These are phyloP conservation scores for Mycocentrospora acerina DNA, from an alignment of 2,329 filamentous ascomycete genomes.

Conservation along the genomic window DNA sequence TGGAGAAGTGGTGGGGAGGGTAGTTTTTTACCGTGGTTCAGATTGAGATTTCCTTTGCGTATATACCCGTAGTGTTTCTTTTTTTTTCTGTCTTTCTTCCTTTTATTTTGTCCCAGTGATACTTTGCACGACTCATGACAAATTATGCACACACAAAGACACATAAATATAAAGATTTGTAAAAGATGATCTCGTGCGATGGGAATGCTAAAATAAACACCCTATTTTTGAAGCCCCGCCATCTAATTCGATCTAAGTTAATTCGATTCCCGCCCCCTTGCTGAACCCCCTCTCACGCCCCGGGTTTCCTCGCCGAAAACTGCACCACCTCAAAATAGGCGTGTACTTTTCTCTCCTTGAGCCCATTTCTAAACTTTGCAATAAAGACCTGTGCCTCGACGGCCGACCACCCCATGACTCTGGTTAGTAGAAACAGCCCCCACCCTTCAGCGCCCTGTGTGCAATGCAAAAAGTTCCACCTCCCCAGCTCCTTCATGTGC, in stretches of 20 bases:
- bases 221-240: too few relatives aligned
- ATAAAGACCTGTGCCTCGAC: conserved; percentile 50
- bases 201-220: too few relatives aligned
- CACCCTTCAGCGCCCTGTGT: conserved; percentile 30
- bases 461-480: conserved; percentile 34
- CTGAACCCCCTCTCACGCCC: too few relatives aligned
- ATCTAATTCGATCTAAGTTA: too few relatives aligned
- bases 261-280: too few relatives aligned
- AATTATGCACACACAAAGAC: too few relatives aligned
- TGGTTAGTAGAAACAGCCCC: conserved; percentile 30
- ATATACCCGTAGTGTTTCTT: conserved; percentile 5
- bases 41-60: conserved; percentile 18
- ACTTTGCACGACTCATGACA: too few relatives aligned
- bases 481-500: conserved; percentile 35
- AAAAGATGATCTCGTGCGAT: too few relatives aligned
- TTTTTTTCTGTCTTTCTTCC: neutral
- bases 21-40: conserved; percentile 15
- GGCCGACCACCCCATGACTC: conserved; percentile 37
- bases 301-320: conserved; percentile 10
- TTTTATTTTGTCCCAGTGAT: neutral
- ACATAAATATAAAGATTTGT: too few relatives aligned
- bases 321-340: conserved; percentile 31
- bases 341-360: conserved; percentile 35
- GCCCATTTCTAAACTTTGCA: conserved; percentile 32
- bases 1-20: neutral